Percentiles rank a stretch among this genome's conserved stretches.
Conservation (phyloP, 176 grass and related monocot species). For the Thalia dealbata region DNA sequence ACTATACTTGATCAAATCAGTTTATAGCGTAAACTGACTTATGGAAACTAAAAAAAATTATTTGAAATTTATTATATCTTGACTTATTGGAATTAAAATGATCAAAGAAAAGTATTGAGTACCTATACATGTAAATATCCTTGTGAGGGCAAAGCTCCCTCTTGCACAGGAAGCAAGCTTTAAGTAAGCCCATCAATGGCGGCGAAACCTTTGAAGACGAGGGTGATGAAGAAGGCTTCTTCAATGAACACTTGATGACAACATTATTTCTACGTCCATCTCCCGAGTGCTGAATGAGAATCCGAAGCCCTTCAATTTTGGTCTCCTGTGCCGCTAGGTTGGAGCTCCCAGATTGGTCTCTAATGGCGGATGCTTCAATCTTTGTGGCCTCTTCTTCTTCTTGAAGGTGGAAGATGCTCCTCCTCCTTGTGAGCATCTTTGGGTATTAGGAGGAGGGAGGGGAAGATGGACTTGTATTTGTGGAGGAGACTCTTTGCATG, state of each 20-base stretch:
- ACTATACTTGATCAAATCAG: too few relatives aligned
- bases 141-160: conserved; percentile 34
- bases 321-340: background rate
- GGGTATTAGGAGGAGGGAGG: background rate
- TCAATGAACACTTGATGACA: conserved; percentile 31
- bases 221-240: background rate
- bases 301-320: conserved; percentile 39
- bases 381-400: background rate
- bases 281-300: conserved; percentile 47
- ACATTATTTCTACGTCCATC: conserved; percentile 8
- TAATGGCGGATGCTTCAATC: background rate
- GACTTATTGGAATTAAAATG: too few relatives aligned
- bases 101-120: too few relatives aligned
- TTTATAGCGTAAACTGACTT: too few relatives aligned
- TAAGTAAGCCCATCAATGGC: conserved; percentile 34
- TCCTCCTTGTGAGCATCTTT: background rate
- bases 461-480: background rate
- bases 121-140: conserved; percentile 73
- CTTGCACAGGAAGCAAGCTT: conserved; percentile 53
- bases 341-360: background rate
- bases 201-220: background rate
- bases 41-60: too few relatives aligned
- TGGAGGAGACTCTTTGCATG: background rate
- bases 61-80: too few relatives aligned
- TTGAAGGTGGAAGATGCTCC: background rate